These are phyloP conservation scores for Hanseniaspora vineae DNA, from an alignment of 805 yeast genomes.

Conservation along the genomic window DNA sequence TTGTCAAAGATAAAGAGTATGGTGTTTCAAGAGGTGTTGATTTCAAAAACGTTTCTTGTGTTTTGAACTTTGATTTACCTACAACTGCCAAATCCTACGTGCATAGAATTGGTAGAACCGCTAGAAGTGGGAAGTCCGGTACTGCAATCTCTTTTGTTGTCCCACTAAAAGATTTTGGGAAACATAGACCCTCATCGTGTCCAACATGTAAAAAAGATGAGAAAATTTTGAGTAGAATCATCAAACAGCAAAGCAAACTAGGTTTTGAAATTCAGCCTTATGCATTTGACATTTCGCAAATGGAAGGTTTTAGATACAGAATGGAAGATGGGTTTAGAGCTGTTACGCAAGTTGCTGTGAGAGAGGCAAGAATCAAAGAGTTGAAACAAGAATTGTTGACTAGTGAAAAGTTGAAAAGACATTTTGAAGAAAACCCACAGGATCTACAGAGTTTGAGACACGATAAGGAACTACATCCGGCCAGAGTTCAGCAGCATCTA, in stretches of 20 bases:
- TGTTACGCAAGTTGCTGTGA: slow-evolving; percentile 74
- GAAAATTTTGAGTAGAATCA: slow-evolving; percentile 63
- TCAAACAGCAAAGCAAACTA: slow-evolving; percentile 58
- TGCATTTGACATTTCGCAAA: slow-evolving; percentile 80
- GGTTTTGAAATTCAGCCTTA: slow-evolving; percentile 77
- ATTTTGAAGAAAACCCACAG: slow-evolving; percentile 94
- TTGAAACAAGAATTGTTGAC: slow-evolving; percentile 75
- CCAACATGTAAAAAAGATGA: slow-evolving; percentile 72
- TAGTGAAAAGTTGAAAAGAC: slow-evolving; percentile 82
- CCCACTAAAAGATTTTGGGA: slow-evolving; percentile 71
- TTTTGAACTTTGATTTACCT: slow-evolving; percentile 88
- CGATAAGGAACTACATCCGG: slow-evolving; percentile 76
- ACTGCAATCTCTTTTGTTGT: slow-evolving; percentile 90
- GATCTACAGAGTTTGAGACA: slow-evolving; percentile 83
- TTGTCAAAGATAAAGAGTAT: slow-evolving; percentile 56
- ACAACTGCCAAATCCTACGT: slow-evolving; percentile 78
- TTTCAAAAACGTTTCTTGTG: slow-evolving; percentile 92
- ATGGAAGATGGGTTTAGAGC: slow-evolving; percentile 96
- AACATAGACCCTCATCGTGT: slow-evolving; percentile 70
- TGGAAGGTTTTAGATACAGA: slow-evolving; percentile 92
- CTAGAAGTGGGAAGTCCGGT: slow-evolving; percentile 93
- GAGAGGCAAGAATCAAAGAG: slow-evolving; percentile 89
- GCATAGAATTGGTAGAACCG: slow-evolving; percentile 94
- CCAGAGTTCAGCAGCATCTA: slow-evolving; percentile 72
- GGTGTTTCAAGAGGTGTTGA: slow-evolving; percentile 97